Base-by-base conservation (phyloP, 306 rosid genomes). In the Citrullus mucosospermus region DNA sequence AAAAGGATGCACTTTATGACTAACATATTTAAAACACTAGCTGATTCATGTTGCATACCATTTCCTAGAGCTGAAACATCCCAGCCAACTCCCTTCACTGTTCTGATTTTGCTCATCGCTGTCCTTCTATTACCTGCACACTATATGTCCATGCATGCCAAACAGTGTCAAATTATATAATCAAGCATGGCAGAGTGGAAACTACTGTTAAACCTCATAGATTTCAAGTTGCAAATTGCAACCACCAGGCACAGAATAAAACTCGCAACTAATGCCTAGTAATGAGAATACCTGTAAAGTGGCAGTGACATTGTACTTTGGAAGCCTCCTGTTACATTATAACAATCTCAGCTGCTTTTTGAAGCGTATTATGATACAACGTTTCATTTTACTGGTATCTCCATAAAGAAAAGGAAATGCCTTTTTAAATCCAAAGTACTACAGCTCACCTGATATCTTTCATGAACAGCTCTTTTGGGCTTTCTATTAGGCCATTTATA, bases 41-140 rank as follows among this genome's bases (percentile, higher is more conserved):
- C 53, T 67, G 61, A 10, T 65, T 30, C 63, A 82, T 76, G 79
- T 59, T 32, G 78, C 88, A 57, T 81, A 94, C 98, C 98, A 79
- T 92, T 94, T 88, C 98, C 98, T 75, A 94, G 68, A 66, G 98
- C 98, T 55, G 98, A 90, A 80, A 95, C 93, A 82, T 82, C 96
- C 98, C 98, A 95, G 48, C 98, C 98, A 68, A 92, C 97, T 73
- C 97, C 97, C 85, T 78, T 91, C 63, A 92, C 96, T 17, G 88
- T 83, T 86, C 77, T 89, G 78, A 86, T 88, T 78, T 91, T 84
- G 91, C 98, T 95, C 98, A 95, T 95, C 32, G 97, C 96, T 9
- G 96, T 95, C 87, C 98, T 89, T 80, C 98, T 84, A 61, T 95
- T 95, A 75, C 98, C 98, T 51, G 98, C 98, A 78, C 98, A 95